Evolutionary conservation across 2,329 filamentous ascomycete genomes (phyloP).

Genomic region (Didymella segeticola): DNA sequence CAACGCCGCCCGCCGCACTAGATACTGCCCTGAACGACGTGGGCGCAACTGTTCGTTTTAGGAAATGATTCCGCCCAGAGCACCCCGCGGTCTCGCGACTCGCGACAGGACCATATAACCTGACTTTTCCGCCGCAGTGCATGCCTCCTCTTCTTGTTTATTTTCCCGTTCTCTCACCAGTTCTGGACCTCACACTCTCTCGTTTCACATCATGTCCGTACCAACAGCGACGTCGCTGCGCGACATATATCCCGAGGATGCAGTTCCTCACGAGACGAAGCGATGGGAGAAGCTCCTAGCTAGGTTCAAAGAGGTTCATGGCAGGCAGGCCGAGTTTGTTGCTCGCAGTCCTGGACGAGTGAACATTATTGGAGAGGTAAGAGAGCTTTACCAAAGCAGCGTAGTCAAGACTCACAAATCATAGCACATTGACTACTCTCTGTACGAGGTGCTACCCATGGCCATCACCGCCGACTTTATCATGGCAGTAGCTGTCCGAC

Average conservation of each 20-base stretch:
- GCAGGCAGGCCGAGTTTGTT: conserved; percentile 76
- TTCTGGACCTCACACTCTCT: not conserved
- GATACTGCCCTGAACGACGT: too few species aligned
- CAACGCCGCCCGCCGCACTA: too few species aligned
- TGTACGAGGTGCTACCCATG: conserved; percentile 96
- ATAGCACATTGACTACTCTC: conserved; percentile 93
- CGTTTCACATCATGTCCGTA: conserved; percentile 57
- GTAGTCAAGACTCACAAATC: conserved; percentile 21
- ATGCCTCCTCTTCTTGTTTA: not conserved
- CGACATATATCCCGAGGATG: conserved; percentile 83
- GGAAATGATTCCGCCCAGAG: too few species aligned
- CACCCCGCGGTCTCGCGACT: conserved; percentile 29
- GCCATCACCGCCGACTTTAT: conserved; percentile 91
- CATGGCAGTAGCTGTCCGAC: conserved; percentile 73
- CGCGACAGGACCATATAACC: conserved; percentile 16
- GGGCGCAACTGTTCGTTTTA: too few species aligned
- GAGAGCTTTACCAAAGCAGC: not conserved
- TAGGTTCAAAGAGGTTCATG: conserved; percentile 74
- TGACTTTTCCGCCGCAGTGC: conserved; percentile 1
- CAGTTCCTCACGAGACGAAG: conserved; percentile 68
- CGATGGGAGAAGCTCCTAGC: conserved; percentile 79
- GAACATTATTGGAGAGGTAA: conserved; percentile 90
- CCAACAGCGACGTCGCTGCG: conserved; percentile 76
- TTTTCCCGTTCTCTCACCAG: not conserved
- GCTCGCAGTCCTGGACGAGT: conserved; percentile 91